A percentile compares a stretch with the other conserved stretches of the same genome.
phyloP scores from a whole-genome alignment of 768 basidiomycete species.

The Psilocybe subaeruginosa region DNA sequence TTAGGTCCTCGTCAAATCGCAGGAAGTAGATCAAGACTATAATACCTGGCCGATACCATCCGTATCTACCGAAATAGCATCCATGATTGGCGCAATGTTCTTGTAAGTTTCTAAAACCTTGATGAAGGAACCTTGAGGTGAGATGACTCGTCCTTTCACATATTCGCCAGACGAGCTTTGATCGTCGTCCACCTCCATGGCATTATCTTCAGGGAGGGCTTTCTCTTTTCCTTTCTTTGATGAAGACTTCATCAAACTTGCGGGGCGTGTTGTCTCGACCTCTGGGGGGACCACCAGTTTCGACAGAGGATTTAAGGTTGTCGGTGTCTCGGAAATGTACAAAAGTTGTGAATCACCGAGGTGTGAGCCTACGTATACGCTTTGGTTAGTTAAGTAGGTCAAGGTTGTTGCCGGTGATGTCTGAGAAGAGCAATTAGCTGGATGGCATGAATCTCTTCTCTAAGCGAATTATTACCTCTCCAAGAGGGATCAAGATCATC shows the following conservation, averaged over 20 bases:
- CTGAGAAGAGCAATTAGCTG: conserved; percentile 34
- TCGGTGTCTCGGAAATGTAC: conserved; percentile 52
- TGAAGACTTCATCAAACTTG: conserved; percentile 28
- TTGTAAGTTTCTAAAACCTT: conserved; percentile 65
- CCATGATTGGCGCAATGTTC: conserved; percentile 84
- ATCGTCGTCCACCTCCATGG: conserved; percentile 37
- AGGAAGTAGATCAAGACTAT: not conserved
- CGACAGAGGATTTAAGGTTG: conserved; percentile 39
- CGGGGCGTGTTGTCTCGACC: conserved; percentile 43
- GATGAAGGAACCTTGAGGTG: conserved; percentile 58
- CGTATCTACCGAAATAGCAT: conserved; percentile 75
- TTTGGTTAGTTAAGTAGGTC: conserved; percentile 71
- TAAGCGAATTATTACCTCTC: conserved; percentile 51
- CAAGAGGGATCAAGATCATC: conserved; percentile 65
- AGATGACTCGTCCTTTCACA: conserved; percentile 50
- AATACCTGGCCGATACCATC: conserved; percentile 72
- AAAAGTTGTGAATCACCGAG: conserved; percentile 81
- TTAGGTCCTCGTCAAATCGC: not conserved
- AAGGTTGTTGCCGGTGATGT: conserved; percentile 72
- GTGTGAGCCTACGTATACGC: conserved; percentile 81
- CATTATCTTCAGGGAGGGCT: conserved; percentile 33
- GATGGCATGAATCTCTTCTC: not conserved
- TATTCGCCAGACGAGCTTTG: conserved; percentile 19
- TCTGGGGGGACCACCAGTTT: conserved; percentile 57
- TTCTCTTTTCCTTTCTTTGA: conserved; percentile 41